These are phyloP conservation scores for Durotheca rogersii DNA, from an alignment of 495 filamentous ascomycete species.

Conservation along the genomic window DNA sequence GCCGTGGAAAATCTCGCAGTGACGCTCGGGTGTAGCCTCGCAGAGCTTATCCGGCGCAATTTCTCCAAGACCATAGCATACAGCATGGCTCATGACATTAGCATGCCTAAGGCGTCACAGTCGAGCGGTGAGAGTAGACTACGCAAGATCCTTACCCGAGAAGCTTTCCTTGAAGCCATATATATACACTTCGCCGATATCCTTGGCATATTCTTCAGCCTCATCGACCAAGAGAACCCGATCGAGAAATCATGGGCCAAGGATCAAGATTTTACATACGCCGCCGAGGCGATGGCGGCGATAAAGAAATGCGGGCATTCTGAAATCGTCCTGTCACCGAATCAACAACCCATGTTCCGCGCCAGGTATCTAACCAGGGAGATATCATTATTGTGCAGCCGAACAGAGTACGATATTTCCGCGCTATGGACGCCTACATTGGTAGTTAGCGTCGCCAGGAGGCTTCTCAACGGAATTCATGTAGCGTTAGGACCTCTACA, in stretches of 20 bases:
- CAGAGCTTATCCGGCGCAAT: conserved; percentile 61
- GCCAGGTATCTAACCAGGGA: conserved; percentile 71
- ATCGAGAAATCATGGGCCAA: conserved; percentile 72
- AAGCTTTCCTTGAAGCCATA: conserved; percentile 60
- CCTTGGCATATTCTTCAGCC: conserved; percentile 72
- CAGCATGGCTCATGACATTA: conserved; percentile 75
- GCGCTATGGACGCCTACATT: conserved; percentile 76
- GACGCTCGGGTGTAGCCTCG: conserved; percentile 53
- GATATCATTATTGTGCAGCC: conserved; percentile 72
- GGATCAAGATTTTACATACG: conserved; percentile 56
- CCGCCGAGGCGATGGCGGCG: conserved; percentile 60
- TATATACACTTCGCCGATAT: conserved; percentile 72
- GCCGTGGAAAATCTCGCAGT: conserved; percentile 59
- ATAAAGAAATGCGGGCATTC: conserved; percentile 69
- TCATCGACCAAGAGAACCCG: conserved; percentile 66
- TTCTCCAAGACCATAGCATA: conserved; percentile 86
- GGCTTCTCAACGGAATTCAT: conserved; percentile 76
- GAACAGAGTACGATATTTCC: conserved; percentile 61
- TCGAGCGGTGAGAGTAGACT: conserved; percentile 67
- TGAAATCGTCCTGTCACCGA: conserved; percentile 59
- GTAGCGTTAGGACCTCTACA: conserved; percentile 85
- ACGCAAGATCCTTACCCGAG: conserved; percentile 66
- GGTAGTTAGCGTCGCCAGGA: conserved; percentile 72
- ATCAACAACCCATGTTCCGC: conserved; percentile 84
- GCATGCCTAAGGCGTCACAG: conserved; percentile 55